Conservation (phyloP, 164 flowering plant genomes). For the Saururus chinensis region DNA sequence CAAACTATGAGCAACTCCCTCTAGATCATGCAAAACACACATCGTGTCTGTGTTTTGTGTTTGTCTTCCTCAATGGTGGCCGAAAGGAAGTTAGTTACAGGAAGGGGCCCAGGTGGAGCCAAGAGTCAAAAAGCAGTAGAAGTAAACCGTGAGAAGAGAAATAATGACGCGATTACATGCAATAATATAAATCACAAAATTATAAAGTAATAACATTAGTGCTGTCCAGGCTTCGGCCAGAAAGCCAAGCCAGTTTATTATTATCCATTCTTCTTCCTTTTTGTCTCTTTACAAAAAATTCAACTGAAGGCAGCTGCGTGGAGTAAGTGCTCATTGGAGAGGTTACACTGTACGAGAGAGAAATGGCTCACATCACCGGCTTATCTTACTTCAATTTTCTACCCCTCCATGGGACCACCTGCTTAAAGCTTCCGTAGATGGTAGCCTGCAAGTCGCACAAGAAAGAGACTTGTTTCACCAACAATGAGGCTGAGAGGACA, state of each 20-base stretch:
- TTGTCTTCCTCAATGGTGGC: too few relatives aligned
- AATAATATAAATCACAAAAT: too few relatives aligned
- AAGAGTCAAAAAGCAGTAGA: background rate
- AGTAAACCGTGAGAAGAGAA: background rate
- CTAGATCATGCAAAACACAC: too few relatives aligned
- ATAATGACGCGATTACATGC: background rate
- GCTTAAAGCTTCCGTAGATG: constrained; percentile 45
- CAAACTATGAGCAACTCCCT: too few relatives aligned
- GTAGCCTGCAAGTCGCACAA: constrained; percentile 22
- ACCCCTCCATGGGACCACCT: constrained; percentile 38
- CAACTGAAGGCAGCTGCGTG: background rate
- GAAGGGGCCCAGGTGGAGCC: background rate
- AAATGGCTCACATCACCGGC: background rate
- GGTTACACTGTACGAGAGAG: background rate
- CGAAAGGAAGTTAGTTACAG: too few relatives aligned
- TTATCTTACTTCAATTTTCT: constrained; percentile 3
- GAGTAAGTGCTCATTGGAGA: background rate
- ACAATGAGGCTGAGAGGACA: background rate
- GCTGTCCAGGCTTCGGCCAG: background rate
- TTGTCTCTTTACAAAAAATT: background rate
- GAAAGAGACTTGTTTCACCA: background rate
- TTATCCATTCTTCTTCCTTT: background rate
- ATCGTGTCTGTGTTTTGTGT: too few relatives aligned
- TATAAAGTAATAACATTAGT: background rate
- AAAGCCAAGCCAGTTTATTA: background rate